Evolutionary conservation across 306 rosid species (phyloP).

Genomic region (Canavalia gladiata): DNA sequence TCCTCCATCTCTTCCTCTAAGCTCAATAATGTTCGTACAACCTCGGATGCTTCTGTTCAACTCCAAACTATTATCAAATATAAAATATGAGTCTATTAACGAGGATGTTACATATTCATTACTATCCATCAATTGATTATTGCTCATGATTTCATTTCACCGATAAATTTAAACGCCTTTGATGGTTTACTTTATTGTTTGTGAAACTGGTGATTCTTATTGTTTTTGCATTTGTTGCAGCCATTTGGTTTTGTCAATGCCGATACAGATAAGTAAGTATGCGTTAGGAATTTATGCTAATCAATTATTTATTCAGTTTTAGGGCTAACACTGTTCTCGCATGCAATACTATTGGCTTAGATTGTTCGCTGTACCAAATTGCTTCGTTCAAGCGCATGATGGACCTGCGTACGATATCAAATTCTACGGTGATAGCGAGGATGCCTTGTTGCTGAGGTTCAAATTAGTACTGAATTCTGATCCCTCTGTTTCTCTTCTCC

Average conservation of each 20-base stretch:
- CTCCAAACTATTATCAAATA: too few relatives aligned
- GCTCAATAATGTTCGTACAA: conserved; percentile 48
- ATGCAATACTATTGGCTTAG: conserved; percentile 58
- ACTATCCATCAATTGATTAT: not conserved
- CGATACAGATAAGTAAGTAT: conserved; percentile 64
- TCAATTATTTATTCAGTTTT: conserved; percentile 5
- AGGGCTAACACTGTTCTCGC: conserved; percentile 44
- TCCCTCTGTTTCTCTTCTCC: conserved; percentile 5
- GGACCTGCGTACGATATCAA: conserved; percentile 92
- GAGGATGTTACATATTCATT: not conserved
- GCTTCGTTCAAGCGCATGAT: conserved; percentile 77
- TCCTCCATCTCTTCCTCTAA: conserved; percentile 64
- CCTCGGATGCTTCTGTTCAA: not conserved
- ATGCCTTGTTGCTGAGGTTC: conserved; percentile 80
- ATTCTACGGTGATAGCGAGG: conserved; percentile 72
- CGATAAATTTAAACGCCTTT: not conserved
- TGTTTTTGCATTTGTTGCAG: conserved; percentile 56
- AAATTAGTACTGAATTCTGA: conserved; percentile 9
- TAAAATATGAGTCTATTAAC: not conserved
- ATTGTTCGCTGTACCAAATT: conserved; percentile 69
- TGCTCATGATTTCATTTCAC: not conserved
- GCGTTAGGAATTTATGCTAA: not conserved
- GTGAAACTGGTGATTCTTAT: conserved; percentile 17
- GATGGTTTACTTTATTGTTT: not conserved
- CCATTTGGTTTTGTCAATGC: conserved; percentile 59